Evolutionary conservation across 805 yeast genomes (phyloP).

Genomic region (Millerozyma acaciae): DNA sequence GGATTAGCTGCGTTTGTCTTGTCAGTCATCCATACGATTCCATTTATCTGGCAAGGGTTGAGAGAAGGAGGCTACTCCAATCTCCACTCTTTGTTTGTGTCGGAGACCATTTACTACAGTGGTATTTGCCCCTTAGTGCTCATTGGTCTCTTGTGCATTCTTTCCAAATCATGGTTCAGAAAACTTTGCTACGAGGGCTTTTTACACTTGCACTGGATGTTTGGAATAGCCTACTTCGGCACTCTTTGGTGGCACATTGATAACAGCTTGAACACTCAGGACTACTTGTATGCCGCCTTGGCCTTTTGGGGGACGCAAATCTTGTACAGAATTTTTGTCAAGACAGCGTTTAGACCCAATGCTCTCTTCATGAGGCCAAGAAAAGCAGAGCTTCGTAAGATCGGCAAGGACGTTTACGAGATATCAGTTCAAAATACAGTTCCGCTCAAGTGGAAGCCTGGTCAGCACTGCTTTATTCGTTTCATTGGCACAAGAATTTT

Average conservation of each 20-base stretch:
- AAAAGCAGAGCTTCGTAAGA: slow-evolving; percentile 25
- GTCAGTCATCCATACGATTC: slow-evolving; percentile 47
- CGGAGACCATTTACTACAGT: slow-evolving; percentile 21
- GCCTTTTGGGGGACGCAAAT: slow-evolving; percentile 51
- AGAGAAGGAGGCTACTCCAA: slow-evolving; percentile 46
- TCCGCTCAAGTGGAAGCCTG: slow-evolving; percentile 46
- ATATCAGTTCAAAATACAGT: slow-evolving; percentile 33
- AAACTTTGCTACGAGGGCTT: slow-evolving; percentile 43
- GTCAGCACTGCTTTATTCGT: slow-evolving; percentile 53
- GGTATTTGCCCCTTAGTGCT: slow-evolving; percentile 51
- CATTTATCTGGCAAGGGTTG: slow-evolving; percentile 43
- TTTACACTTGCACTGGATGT: slow-evolving; percentile 50
- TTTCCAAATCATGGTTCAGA: slow-evolving; percentile 40
- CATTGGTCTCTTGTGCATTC: slow-evolving; percentile 40
- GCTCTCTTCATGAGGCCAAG: slow-evolving; percentile 36
- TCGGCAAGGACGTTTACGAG: slow-evolving; percentile 24
- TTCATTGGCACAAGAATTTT: slow-evolving; percentile 41
- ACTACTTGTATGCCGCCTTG: slow-evolving; percentile 48
- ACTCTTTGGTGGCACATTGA: slow-evolving; percentile 44
- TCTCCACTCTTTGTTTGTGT: slow-evolving; percentile 13
- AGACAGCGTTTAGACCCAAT: slow-evolving; percentile 45
- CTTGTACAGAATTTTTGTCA: slow-evolving; percentile 42
- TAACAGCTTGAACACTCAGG: slow-evolving; percentile 29
- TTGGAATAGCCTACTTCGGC: slow-evolving; percentile 46
- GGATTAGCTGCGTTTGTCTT: slow-evolving; percentile 41